phyloP scores from a whole-genome alignment of 352 stramenopile genomes.

The Phytopythium cucurbitacearum region DNA sequence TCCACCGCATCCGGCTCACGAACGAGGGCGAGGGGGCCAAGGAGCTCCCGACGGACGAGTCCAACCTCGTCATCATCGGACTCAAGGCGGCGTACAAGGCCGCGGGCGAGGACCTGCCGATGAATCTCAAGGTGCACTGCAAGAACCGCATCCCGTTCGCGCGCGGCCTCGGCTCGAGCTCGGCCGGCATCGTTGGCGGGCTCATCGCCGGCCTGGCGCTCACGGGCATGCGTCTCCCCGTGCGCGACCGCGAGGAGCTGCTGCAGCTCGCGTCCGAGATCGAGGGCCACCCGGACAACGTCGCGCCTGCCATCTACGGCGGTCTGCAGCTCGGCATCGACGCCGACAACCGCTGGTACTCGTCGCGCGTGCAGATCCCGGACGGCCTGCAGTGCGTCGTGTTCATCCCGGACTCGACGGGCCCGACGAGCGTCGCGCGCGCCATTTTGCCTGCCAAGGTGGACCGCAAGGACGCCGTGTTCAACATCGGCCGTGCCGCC shows the following conservation, averaged over 20 bases:
- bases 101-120: slow-evolving; percentile 92
- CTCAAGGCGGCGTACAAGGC: slow-evolving; percentile 95
- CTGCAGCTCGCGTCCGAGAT: slow-evolving; percentile 97
- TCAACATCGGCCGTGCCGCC: slow-evolving; percentile 95
- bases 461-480: slow-evolving; percentile 93
- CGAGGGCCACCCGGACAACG: slow-evolving; percentile 99
- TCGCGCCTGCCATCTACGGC: slow-evolving; percentile 98
- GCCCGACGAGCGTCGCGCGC: slow-evolving; percentile 91
- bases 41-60: slow-evolving; percentile 88
- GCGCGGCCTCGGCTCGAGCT: slow-evolving; percentile 95
- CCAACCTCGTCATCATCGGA: slow-evolving; percentile 93
- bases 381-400: slow-evolving; percentile 97
- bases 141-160: slow-evolving; percentile 98
- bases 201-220: slow-evolving; percentile 98
- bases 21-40: slow-evolving; percentile 95
- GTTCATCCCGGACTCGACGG: slow-evolving; percentile 98
- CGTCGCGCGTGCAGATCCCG: slow-evolving; percentile 94
- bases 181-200: slow-evolving; percentile 97
- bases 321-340: slow-evolving; percentile 95
- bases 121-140: slow-evolving; percentile 94
- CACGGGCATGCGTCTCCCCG: slow-evolving; percentile 90
- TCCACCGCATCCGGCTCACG: slow-evolving; percentile 92
- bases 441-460: slow-evolving; percentile 90
- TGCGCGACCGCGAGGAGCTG: slow-evolving; percentile 91
- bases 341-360: slow-evolving; percentile 96